Evolutionary conservation across 148 eudicot species (phyloP).

Genomic region (Chenopodium album): DNA sequence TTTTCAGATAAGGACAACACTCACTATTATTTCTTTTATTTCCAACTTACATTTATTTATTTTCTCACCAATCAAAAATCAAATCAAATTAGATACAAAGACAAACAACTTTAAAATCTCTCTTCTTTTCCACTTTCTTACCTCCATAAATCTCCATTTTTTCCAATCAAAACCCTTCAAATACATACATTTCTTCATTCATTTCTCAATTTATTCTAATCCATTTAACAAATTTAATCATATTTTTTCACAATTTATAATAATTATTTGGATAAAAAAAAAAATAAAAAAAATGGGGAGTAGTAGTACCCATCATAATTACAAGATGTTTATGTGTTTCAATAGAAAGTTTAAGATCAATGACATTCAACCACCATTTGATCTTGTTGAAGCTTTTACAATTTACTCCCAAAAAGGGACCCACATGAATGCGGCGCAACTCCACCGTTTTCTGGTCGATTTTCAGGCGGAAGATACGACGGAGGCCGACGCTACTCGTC

Average conservation of each 20-base stretch:
- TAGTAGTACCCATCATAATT: slow-evolving; percentile 34
- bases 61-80: not conserved
- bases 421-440: slow-evolving; percentile 47
- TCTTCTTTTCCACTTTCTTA: not conserved
- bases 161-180: not conserved
- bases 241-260: not conserved
- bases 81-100: not conserved
- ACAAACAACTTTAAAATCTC: not conserved
- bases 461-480: slow-evolving; percentile 48
- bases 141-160: not conserved
- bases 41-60: too few relatives aligned
- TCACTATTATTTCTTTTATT: not conserved
- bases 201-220: not conserved
- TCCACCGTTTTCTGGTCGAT: slow-evolving; percentile 57
- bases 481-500: slow-evolving; percentile 37
- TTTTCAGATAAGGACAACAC: slow-evolving; percentile 6
- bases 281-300: slow-evolving; percentile 17
- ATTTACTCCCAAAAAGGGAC: slow-evolving; percentile 34
- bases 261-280: too few relatives aligned
- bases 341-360: slow-evolving; percentile 73
- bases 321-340: slow-evolving; percentile 77
- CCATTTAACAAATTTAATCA: not conserved
- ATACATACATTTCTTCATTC: not conserved
- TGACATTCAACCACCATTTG: slow-evolving; percentile 67
- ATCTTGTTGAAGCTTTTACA: slow-evolving; percentile 57